A percentile compares a stretch with the other conserved stretches of the same genome.
phyloP scores from a whole-genome alignment of 805 yeast genomes.

The Helenozyma baotianmanensis region DNA sequence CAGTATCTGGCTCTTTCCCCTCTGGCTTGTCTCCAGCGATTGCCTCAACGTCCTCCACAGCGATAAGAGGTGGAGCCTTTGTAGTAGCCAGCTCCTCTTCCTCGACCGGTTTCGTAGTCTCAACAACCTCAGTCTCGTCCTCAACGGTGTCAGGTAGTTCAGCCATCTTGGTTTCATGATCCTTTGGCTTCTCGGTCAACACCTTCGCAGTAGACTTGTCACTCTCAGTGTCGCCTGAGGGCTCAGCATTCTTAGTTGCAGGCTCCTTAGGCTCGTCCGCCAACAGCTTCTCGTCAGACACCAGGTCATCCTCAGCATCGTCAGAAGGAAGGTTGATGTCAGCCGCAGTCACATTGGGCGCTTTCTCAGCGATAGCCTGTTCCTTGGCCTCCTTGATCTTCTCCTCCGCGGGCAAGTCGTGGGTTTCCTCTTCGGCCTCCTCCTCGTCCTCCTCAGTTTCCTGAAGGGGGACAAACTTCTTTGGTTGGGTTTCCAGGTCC shows the following conservation, averaged over 20 bases:
- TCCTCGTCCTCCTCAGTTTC: too few relatives aligned
- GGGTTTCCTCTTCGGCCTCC: conserved; percentile 2
- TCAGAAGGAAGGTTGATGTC: conserved; percentile 2
- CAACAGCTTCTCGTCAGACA: too few relatives aligned
- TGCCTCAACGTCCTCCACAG: conserved; percentile 1
- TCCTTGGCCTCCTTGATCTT: conserved; percentile 7
- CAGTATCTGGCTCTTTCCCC: too few relatives aligned
- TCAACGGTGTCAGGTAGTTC: not conserved
- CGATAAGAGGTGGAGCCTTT: conserved; percentile 3
- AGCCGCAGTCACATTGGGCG: conserved; percentile 3
- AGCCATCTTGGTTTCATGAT: too few relatives aligned
- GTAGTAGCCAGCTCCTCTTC: conserved; percentile 11
- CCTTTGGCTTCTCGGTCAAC: too few relatives aligned
- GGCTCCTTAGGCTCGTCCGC: too few relatives aligned
- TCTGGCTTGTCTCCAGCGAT: not conserved
- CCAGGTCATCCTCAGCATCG: too few relatives aligned
- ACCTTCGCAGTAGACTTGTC: too few relatives aligned
- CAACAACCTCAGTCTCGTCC: conserved; percentile 11
- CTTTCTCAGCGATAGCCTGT: conserved; percentile 4
- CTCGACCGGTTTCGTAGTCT: too few relatives aligned
- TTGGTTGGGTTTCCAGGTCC: too few relatives aligned
- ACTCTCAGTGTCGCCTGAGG: conserved; percentile 14
- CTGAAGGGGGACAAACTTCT: too few relatives aligned
- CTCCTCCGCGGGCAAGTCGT: conserved; percentile 14
- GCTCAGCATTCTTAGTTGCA: conserved; percentile 13